A percentile compares a stretch with the other conserved stretches of the same genome.
Conservation (phyloP, 2,329 filamentous ascomycete genomes). For the Tolypocladium capitatum region DNA sequence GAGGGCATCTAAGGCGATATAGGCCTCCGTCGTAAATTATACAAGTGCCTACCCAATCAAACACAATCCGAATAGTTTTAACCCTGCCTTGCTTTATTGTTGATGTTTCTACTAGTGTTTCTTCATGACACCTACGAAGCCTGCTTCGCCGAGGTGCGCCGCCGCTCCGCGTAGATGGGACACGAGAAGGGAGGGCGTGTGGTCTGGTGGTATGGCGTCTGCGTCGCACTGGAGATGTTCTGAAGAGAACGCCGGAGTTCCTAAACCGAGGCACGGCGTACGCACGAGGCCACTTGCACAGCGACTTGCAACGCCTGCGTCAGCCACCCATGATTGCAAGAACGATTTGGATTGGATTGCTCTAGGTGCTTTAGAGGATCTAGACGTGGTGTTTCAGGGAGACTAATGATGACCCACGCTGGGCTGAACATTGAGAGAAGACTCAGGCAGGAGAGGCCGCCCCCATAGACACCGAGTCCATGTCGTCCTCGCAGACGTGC, state of each 20-base stretch:
- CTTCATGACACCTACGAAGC: neutral
- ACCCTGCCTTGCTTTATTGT: no score
- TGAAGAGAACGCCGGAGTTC: no score
- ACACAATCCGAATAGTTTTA: neutral
- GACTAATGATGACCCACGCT: no score
- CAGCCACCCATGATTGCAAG: neutral
- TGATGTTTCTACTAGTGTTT: neutral
- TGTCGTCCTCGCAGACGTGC: constrained; percentile 17
- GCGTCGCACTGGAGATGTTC: constrained; percentile 8
- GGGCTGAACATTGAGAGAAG: neutral
- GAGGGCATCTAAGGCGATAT: constrained; percentile 28
- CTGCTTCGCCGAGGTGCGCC: neutral
- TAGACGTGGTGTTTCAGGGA: neutral
- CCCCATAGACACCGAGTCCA: constrained; percentile 2
- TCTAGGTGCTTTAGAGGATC: neutral
- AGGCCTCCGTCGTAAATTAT: constrained; percentile 2
- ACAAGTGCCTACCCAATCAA: neutral
- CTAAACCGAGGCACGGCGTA: no score
- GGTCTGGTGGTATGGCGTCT: constrained; percentile 12
- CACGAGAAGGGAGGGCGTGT: no score
- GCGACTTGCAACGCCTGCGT: neutral
- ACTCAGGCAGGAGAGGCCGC: neutral
- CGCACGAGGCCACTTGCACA: neutral
- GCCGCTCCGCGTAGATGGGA: neutral
- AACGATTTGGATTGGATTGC: neutral